Base-by-base conservation (phyloP, 2,329 filamentous ascomycete genomes). In the Phialophora expanda region DNA sequence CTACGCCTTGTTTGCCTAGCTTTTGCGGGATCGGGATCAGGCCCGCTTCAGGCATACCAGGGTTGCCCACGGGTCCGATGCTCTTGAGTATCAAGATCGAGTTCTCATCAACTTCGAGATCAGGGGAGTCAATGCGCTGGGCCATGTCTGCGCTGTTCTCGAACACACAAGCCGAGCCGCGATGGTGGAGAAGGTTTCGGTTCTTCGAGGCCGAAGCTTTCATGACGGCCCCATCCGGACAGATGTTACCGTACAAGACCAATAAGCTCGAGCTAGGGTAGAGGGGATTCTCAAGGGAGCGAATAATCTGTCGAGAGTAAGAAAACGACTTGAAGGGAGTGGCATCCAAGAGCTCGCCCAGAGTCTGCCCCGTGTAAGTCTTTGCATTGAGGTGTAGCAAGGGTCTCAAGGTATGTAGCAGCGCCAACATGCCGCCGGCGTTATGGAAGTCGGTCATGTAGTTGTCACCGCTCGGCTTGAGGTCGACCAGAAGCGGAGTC, bases 361-460 rank as follows among this genome's bases (percentile, higher is more conserved):
- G 65, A 1, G 81, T 84, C 68, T 82, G 76, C 1, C 82, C 82
- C 0, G 77, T 79, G 58, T 83, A 79, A 0, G 82, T 84, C 72
- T 73, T 74, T 4, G 81, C 82, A 14, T 78, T 75, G 8, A 83
- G 76, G 66, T 82, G 76, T 9, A 85, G 74, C 3, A 84, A 73
- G 5, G 82, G 81, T 5, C 77, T 76, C 4, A 85, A 74, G 0
- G 77, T 78, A 62, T 83, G 80, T 24, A 84, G 68, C 6, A 85
- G 70, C 3, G 80, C 80, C 28, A 81, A 70, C 82, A 84, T 84
- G 3, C 83, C 83, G 1, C 83, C 83, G 0, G 82, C 81, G 65
- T 84, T 83, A 67, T 84, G 82, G 62, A 84, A 84, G 68, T 85
- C 83, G n/a, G 77, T 81, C 82, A 84, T 84, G 69, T 84, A 84